phyloP scores from a whole-genome alignment of 169 alveolate species.

The Neospora caninum region DNA sequence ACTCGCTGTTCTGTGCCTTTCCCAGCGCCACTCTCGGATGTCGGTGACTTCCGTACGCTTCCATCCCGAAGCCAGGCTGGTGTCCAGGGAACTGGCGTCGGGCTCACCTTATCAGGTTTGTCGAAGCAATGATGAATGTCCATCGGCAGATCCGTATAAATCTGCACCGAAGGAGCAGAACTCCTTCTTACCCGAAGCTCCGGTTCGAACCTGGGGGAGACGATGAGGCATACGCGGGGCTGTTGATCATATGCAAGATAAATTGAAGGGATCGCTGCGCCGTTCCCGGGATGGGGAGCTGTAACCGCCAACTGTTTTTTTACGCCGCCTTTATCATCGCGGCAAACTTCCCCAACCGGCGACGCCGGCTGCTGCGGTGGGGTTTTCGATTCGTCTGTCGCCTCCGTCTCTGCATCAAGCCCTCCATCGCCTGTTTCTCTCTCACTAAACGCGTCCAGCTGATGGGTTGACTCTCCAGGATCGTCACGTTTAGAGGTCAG shows the following conservation, averaged over 20 bases:
- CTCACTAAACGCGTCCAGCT: background rate
- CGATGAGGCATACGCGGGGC: background rate
- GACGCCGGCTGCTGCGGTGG: background rate
- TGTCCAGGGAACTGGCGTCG: background rate
- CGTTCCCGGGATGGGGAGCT: background rate
- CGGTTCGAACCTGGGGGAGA: background rate
- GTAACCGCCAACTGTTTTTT: no score
- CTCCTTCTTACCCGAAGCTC: constrained; percentile 1
- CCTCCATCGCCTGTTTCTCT: background rate
- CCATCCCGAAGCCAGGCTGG: background rate
- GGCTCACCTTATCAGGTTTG: background rate
- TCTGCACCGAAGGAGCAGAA: background rate
- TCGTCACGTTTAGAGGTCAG: background rate
- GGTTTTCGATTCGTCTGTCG: background rate
- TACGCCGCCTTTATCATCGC: background rate
- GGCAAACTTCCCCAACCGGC: background rate
- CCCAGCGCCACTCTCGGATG: background rate
- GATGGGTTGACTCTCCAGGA: background rate
- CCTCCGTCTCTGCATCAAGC: background rate
- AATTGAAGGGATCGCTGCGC: background rate
- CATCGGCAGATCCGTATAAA: constrained; percentile 25
- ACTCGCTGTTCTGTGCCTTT: background rate
- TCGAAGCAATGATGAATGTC: background rate
- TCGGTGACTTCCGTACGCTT: background rate
- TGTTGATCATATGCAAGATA: background rate